Evolutionary conservation across 2,329 filamentous ascomycete species (phyloP).

Genomic region (Fusarium dimerum): DNA sequence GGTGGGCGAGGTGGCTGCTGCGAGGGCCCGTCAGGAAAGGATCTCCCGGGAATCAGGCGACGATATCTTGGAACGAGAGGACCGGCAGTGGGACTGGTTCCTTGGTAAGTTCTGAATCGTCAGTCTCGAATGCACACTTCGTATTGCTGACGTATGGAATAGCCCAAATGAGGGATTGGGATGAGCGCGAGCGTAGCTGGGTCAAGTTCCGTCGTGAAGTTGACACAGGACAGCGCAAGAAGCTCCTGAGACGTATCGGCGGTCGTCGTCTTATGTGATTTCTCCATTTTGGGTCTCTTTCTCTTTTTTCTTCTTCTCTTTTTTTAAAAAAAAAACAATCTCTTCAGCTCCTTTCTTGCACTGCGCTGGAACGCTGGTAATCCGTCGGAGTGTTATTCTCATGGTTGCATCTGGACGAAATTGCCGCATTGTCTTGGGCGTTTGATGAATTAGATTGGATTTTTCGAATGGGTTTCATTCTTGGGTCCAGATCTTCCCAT

Average conservation of each 20-base stretch:
- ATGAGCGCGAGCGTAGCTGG: slow-evolving; percentile 54
- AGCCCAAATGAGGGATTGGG: slow-evolving; percentile 54
- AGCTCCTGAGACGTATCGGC: slow-evolving; percentile 43
- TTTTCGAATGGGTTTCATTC: slow-evolving; percentile 8
- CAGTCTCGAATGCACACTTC: slow-evolving; percentile 2
- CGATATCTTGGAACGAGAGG: slow-evolving; percentile 57
- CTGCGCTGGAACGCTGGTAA: slow-evolving; percentile 23
- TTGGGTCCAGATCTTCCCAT: neutral
- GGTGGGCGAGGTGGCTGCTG: slow-evolving; percentile 66
- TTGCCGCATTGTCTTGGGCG: slow-evolving; percentile 30
- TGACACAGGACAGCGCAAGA: slow-evolving; percentile 38
- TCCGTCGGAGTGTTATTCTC: slow-evolving; percentile 18
- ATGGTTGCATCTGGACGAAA: slow-evolving; percentile 23
- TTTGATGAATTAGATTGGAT: slow-evolving; percentile 28
- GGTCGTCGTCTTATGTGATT: slow-evolving; percentile 30
- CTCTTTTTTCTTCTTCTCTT: neutral
- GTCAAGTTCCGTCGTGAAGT: slow-evolving; percentile 42
- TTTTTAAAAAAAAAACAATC: neutral
- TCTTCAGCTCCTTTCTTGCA: slow-evolving; percentile 1
- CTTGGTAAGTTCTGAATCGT: slow-evolving; percentile 46
- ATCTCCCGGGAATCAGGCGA: slow-evolving; percentile 57
- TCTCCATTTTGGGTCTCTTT: slow-evolving; percentile 4
- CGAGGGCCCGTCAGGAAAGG: slow-evolving; percentile 56
- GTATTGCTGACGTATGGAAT: slow-evolving; percentile 10
- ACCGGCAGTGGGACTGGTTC: slow-evolving; percentile 62